phyloP scores from a whole-genome alignment of 1,139 yeast species.

The Protomyces inouyei region DNA sequence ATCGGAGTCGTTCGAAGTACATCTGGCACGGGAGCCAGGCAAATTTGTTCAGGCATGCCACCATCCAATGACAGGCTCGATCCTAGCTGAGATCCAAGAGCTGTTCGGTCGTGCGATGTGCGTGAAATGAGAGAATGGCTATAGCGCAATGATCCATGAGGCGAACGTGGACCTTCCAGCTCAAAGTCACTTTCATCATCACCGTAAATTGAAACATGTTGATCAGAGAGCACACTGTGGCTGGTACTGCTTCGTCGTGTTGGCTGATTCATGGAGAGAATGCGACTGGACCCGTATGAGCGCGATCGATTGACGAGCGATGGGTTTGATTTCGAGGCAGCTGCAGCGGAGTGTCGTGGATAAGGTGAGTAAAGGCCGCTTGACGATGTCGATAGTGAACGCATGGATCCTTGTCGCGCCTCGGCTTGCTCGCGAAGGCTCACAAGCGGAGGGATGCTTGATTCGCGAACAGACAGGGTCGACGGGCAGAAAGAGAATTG shows the following conservation, averaged over 20 bases:
- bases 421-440: slow-evolving; percentile 6
- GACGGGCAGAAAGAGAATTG: slow-evolving; percentile 24
- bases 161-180: neutral
- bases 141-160: slow-evolving; percentile 14
- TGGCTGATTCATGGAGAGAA: neutral
- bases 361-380: slow-evolving; percentile 2
- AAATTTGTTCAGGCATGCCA: slow-evolving; percentile 8
- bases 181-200: slow-evolving; percentile 11
- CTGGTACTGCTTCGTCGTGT: neutral
- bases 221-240: neutral
- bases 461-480: neutral
- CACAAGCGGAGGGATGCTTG: neutral
- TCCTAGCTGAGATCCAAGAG: neutral
- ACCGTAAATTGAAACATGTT: slow-evolving; percentile 13
- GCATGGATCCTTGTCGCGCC: neutral
- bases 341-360: neutral
- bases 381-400: neutral
- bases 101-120: neutral
- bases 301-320: neutral
- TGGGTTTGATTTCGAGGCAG: neutral
- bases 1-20: neutral
- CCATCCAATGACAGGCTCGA: neutral
- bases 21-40: slow-evolving; percentile 5
- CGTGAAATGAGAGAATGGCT: slow-evolving; percentile 17
- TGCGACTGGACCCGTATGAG: neutral